These are phyloP conservation scores for Coniferiporia sulphurascens DNA, from an alignment of 1,284 basidiomycete genomes.

Conservation along the genomic window DNA sequence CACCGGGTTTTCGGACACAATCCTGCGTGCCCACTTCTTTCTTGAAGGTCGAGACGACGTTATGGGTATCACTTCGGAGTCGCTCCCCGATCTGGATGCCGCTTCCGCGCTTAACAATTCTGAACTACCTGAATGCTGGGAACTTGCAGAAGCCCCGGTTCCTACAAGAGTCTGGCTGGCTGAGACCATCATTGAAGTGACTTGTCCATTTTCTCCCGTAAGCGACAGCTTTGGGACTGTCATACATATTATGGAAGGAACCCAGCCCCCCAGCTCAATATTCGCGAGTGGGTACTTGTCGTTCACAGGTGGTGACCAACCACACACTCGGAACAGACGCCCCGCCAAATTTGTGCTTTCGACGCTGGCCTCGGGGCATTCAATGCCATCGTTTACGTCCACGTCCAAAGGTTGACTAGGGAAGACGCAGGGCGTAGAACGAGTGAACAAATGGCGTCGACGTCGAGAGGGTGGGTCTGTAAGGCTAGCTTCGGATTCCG, in stretches of 20 bases:
- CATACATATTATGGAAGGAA: background rate
- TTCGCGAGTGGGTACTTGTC: background rate
- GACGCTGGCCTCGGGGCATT: background rate
- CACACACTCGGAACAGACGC: background rate
- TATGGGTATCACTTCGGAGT: background rate
- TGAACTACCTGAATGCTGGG: too few species aligned
- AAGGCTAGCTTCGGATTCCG: background rate
- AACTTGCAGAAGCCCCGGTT: too few species aligned
- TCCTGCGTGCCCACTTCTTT: background rate
- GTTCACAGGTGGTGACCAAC: constrained; percentile 1
- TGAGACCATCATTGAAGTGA: background rate
- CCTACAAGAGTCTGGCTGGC: too few species aligned
- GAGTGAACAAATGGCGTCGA: background rate
- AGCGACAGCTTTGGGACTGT: background rate
- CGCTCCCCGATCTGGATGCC: background rate
- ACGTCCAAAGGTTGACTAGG: background rate
- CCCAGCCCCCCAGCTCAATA: background rate
- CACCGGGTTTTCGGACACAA: background rate
- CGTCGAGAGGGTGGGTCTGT: background rate
- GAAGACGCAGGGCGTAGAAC: background rate
- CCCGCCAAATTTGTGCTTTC: background rate
- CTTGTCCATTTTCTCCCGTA: background rate
- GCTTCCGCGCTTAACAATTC: too few species aligned
- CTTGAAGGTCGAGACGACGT: background rate
- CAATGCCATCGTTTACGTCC: background rate